Base-by-base conservation (phyloP, 179 eudicot species). In the Sideroxylon spinosum region DNA sequence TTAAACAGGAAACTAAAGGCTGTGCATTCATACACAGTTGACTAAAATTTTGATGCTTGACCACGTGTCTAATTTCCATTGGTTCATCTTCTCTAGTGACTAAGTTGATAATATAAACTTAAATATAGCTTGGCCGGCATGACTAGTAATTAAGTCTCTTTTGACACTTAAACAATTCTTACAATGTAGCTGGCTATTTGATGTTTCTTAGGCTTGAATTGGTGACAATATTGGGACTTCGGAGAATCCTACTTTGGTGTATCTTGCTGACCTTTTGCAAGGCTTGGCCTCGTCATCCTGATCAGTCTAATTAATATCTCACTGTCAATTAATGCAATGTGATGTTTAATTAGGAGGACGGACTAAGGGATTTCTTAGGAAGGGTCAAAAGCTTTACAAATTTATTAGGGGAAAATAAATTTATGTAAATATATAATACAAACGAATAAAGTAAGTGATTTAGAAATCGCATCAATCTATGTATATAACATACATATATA, bases 91-190 rank as follows among this genome's bases (percentile, higher is more conserved):
- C 68, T 26, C 37, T 17, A 19, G 55, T 44, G 25, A 44, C 23
- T 44, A 50, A 48, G 19, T 17, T 69, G 16, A 69, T 17, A 11
- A 10, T 26, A 52, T 23, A 71, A 71, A 17, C 48, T 52, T 53
- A 28, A 11, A 13, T 28, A 53, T 13, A 28, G 46, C 4, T 68
- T 64, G 80, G 80, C 74, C 57, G 80, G 80, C 74, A 68, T 77
- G 80, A 77, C 74, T 53, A 53, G 19, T 14, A 52, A 52, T 52
- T 13, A 71, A 49, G 74, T 71, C 9, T 71, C 69, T 66, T 28
- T 66, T 14, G 14, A 23, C 7, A 64, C 13, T 25, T 25, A 64
- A 29, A 68, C 50, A 68, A 68, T 68, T 6, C n/a, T 32, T 16
- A n/a, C 50, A 68, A 32, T 68, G 37, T 37, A 37, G 52, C 2